A percentile compares a stretch with the other conserved stretches of the same genome.
Conservation (phyloP, 2,329 filamentous ascomycete species). For the Diaporthe caulivora region DNA sequence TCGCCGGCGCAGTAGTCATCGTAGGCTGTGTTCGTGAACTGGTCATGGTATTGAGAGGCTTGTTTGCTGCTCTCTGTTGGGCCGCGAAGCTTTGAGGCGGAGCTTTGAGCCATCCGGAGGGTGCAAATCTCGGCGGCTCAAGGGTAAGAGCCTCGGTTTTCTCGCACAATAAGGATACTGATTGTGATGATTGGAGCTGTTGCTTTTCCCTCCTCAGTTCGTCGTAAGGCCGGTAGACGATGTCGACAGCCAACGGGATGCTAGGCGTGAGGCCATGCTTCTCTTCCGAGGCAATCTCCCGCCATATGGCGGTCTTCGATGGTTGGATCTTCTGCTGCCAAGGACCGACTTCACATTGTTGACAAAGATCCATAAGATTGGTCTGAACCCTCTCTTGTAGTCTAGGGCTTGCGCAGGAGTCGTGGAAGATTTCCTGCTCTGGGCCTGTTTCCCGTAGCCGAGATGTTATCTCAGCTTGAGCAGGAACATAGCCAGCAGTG, state of each 20-base stretch:
- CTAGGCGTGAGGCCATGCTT: conserved; percentile 73
- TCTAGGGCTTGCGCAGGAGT: conserved; percentile 58
- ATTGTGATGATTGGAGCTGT: conserved; percentile 38
- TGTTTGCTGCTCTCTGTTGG: conserved; percentile 71
- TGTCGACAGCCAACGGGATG: conserved; percentile 71
- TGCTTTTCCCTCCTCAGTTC: conserved; percentile 67
- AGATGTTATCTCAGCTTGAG: conserved; percentile 67
- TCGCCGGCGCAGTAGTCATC: conserved; percentile 48
- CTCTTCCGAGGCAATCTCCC: conserved; percentile 77
- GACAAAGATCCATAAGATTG: conserved; percentile 70
- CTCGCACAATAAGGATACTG: conserved; percentile 38
- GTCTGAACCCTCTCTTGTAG: conserved; percentile 60
- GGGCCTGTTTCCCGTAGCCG: conserved; percentile 70
- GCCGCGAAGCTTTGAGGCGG: conserved; percentile 76
- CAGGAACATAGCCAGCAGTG: conserved; percentile 79
- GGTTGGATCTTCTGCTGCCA: conserved; percentile 57
- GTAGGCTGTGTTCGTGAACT: conserved; percentile 49
- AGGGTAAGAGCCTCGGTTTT: conserved; percentile 52
- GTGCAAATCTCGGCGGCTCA: conserved; percentile 41
- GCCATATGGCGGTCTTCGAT: conserved; percentile 70
- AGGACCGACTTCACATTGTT: conserved; percentile 69
- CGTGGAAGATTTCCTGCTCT: conserved; percentile 69
- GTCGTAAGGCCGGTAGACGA: conserved; percentile 75
- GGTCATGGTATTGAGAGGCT: conserved; percentile 51
- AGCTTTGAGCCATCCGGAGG: conserved; percentile 61